Base-by-base conservation (phyloP, 225 moss, liverwort and hornwort genomes). In the Physcomitrellopsis africana region DNA sequence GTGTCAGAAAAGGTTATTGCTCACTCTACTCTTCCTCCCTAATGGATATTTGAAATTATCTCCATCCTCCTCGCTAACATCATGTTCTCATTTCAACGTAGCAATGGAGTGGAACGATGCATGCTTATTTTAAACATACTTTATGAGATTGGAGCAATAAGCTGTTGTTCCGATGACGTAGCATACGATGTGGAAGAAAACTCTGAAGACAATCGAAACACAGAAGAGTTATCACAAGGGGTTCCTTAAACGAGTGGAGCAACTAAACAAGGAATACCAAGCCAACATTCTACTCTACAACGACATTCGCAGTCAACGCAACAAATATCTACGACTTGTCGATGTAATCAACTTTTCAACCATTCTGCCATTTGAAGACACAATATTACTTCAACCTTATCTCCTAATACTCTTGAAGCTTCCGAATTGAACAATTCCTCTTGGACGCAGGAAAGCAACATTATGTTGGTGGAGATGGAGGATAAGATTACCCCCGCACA, bases 241-340 rank as follows among this genome's bases (percentile, higher is more conserved):
- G n/a, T 80, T 77, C 9, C 45, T 63, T 9, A 96, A 96, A 69
- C 80, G 89, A 78, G 78, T 83, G 44, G 51, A 79, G 65, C 86
- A 92, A 79, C 67, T 96, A 10, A 66, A 83, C 68, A 87, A 91
- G 66, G 84, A 90, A 63, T 59, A 83, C 5, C 73, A 86, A 55
- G 82, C 92, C 49, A 79, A 73, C 10, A 18, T 85, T 24, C 80
- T 84, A 43, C 69, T 91, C 0, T 94, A 92, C 83, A 86, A 90
- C 47, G 64, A 89, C 19, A 86, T 94, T 9, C 85, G 92, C 70
- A 85, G 83, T 67, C 93, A 94, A 76, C 83, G 90, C n/a, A 96
- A 94, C 80, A 85, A 79, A 62, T 86, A 89, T 84, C 67, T 85
- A 20, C 80, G 9, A 9, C 72, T 84, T 17, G 69, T 89, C 37